Percentiles rank a stretch among this genome's conserved stretches.
phyloP scores from a whole-genome alignment of 2,329 filamentous ascomycete genomes.

The Exophiala aquamarina region DNA sequence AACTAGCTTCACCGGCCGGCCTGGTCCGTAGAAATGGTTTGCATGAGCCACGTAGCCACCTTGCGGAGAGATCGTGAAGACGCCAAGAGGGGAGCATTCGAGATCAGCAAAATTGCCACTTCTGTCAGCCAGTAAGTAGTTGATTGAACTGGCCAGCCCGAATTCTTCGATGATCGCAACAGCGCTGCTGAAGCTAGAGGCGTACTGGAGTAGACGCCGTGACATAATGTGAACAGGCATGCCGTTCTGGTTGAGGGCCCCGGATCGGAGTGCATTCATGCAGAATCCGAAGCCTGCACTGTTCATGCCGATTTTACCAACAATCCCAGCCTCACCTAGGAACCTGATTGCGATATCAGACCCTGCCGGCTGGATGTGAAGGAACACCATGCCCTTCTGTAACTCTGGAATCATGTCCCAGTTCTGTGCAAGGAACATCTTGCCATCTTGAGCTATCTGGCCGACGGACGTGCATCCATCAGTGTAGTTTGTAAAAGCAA shows the following conservation, averaged over 20 bases:
- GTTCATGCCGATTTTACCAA: slow-evolving; percentile 23
- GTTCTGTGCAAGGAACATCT: slow-evolving; percentile 29
- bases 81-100: slow-evolving; percentile 4
- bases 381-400: slow-evolving; percentile 10
- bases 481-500: slow-evolving; percentile 11
- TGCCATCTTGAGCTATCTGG: slow-evolving; percentile 3
- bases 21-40: slow-evolving; percentile 12
- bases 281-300: slow-evolving; percentile 8
- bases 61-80: not conserved
- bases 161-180: slow-evolving; percentile 10
- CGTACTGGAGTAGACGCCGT: slow-evolving; percentile 13
- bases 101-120: slow-evolving; percentile 7
- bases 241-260: slow-evolving; percentile 1
- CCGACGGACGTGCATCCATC: slow-evolving; percentile 10
- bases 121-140: slow-evolving; percentile 8
- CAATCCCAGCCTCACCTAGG: slow-evolving; percentile 30
- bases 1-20: slow-evolving; percentile 4
- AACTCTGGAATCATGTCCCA: slow-evolving; percentile 32
- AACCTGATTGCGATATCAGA: slow-evolving; percentile 21
- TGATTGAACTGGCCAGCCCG: slow-evolving; percentile 6
- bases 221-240: slow-evolving; percentile 13
- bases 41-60: slow-evolving; percentile 11
- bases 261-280: slow-evolving; percentile 8
- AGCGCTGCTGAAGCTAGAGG: slow-evolving; percentile 2
- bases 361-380: slow-evolving; percentile 3